These are phyloP conservation scores for Termitomyces sp. DNA, from an alignment of 768 basidiomycete species.

Conservation along the genomic window DNA sequence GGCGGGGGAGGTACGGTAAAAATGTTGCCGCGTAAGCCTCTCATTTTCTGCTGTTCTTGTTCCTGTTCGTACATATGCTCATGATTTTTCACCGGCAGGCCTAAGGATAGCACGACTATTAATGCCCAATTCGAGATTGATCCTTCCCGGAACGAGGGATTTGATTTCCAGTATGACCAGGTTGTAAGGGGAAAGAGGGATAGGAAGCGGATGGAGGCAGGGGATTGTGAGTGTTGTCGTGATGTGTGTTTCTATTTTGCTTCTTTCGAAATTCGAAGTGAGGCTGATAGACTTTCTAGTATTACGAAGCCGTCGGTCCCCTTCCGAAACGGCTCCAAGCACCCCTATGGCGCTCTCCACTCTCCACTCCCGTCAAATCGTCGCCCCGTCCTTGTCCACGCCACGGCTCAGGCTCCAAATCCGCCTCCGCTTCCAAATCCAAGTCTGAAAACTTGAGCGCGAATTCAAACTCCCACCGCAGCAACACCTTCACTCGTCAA, in stretches of 20 bases:
- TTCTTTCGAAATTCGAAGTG: background rate
- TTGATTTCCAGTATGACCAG: conserved; percentile 68
- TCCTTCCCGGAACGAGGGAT: conserved; percentile 60
- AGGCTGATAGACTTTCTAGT: conserved; percentile 40
- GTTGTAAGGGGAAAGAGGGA: conserved; percentile 68
- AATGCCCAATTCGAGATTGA: conserved; percentile 68
- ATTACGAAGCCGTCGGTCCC: conserved; percentile 74
- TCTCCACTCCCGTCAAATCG: conserved; percentile 27
- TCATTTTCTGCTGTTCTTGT: background rate
- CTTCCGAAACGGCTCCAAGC: conserved; percentile 61
- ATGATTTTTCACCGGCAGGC: conserved; percentile 17
- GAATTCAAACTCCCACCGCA: background rate
- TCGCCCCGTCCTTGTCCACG: conserved; percentile 20
- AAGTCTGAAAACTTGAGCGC: background rate
- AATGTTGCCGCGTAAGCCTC: conserved; percentile 26
- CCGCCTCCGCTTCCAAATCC: background rate
- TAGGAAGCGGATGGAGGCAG: conserved; percentile 64
- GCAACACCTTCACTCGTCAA: conserved; percentile 7
- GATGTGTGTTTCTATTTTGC: conserved; percentile 44
- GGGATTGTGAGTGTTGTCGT: conserved; percentile 80
- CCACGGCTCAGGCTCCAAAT: conserved; percentile 16
- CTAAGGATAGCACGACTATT: conserved; percentile 41
- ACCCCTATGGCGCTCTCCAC: conserved; percentile 74
- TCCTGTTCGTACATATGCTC: background rate
- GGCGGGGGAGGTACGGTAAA: conserved; percentile 57